Evolutionary conservation across 257 asterid genomes (phyloP).

Genomic region (Penstemon newberryi): DNA sequence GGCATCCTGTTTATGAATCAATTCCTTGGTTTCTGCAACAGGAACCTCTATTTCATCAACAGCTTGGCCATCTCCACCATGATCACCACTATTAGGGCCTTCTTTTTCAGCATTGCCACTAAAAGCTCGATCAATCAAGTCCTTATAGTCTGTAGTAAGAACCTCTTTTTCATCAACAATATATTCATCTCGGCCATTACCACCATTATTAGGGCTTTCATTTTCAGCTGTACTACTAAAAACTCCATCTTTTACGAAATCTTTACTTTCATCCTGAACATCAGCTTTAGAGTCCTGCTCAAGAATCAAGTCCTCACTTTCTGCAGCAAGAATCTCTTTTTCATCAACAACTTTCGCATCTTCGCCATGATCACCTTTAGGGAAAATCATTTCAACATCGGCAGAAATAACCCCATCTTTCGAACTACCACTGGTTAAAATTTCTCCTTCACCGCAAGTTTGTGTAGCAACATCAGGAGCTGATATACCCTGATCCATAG

Average conservation of each 20-base stretch:
- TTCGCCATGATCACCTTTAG: conserved; percentile 18
- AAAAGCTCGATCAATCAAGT: no score
- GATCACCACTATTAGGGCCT: no score
- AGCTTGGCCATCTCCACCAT: no score
- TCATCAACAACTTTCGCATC: conserved; percentile 29
- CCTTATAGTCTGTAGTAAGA: no score
- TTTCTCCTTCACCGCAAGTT: conserved; percentile 20
- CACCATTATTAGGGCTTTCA: no score
- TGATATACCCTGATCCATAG: conserved; percentile 8
- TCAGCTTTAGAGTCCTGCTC: conserved; percentile 31
- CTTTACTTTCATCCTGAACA: conserved; percentile 29
- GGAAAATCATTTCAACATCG: conserved; percentile 9
- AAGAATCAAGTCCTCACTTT: conserved; percentile 29
- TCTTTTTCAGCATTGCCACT: no score
- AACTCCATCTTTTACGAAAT: background rate
- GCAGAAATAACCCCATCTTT: conserved; percentile 18
- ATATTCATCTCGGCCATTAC: no score
- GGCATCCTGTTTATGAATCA: background rate
- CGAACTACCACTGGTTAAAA: conserved; percentile 11
- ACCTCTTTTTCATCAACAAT: no score
- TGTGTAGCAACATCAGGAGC: conserved; percentile 20
- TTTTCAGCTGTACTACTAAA: no score
- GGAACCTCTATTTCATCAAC: no score
- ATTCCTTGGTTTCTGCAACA: background rate
- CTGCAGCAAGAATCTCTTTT: conserved; percentile 29